Conservation (phyloP, 108 stramenopile species). For the Cyclotella baltica region DNA sequence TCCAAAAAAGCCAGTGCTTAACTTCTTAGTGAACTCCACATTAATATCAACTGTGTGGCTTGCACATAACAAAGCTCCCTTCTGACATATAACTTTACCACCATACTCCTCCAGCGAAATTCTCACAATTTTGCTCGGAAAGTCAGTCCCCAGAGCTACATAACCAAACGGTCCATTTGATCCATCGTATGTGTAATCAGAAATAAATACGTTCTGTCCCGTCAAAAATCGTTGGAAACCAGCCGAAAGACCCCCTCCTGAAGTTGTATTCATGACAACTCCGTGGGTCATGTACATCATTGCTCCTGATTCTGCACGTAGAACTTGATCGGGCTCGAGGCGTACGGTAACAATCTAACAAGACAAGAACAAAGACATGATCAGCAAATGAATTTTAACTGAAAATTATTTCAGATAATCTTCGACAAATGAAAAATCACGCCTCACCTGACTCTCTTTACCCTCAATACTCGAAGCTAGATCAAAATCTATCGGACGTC, state of each 20-base stretch:
- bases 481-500: conserved; percentile 80
- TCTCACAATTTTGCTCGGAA: conserved; percentile 86
- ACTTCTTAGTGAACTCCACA: conserved; percentile 80
- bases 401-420: too few relatives aligned
- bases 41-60: conserved; percentile 79
- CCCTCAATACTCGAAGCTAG: conserved; percentile 79
- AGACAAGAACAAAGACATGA: not conserved
- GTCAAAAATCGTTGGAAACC: conserved; percentile 82
- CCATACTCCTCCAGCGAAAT: conserved; percentile 75
- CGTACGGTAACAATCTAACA: conserved; percentile 70
- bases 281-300: conserved; percentile 91
- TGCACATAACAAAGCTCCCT: conserved; percentile 86
- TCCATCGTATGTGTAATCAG: conserved; percentile 78
- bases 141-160: conserved; percentile 86
- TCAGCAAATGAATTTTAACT: not conserved
- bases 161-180: conserved; percentile 50
- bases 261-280: conserved; percentile 77
- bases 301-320: conserved; percentile 89
- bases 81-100: conserved; percentile 77
- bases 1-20: conserved; percentile 88
- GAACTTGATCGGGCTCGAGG: conserved; percentile 76
- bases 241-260: conserved; percentile 69
- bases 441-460: conserved; percentile 84
- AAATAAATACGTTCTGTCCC: conserved; percentile 88
- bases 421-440: too few relatives aligned